Base-by-base conservation (phyloP, 169 alveolate genomes). In the Plasmodium gonderi region DNA sequence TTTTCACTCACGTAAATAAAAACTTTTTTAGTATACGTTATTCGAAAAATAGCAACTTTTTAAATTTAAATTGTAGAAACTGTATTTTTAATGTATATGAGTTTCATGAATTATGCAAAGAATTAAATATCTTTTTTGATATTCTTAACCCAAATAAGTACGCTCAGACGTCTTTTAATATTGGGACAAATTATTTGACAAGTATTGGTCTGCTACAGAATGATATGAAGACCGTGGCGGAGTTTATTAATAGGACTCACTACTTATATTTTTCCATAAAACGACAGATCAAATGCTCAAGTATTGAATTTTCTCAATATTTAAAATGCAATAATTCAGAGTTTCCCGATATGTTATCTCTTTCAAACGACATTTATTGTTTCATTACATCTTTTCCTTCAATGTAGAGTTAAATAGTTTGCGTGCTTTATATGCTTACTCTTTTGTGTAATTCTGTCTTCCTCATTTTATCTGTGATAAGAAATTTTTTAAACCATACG, bases 111-210 rank as follows among this genome's bases (percentile, higher is more conserved):
- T 72, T 83, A 9, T 83, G 92, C 76, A 68, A 69, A 45, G 26
- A 83, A 29, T 31, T 83, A 72, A 68, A 83, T 14, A 83, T 83
- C 33, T 40, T 29, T 51, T 83, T 83, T 83, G 92, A 83, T 76
- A 72, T 83, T 11, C 33, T 83, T 44, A 68, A 31, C 14, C 75
- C 72, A 47, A 31, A n/a, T 44, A 29, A 44, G 20, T 83, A n/a
- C 64, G 7, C 20, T 8, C 92, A 83, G 64, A 83, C 54, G 29
- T 83, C 92, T 31, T 83, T 83, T 74, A 83, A 83, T 49, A 76
- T 83, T 31, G 92, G 92, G 8, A 2, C 92, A 17, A 83, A 69
- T 69, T 68, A 72, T 83, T 83, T 83, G 65, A 83, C 92, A 23
- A 64, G 68, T 60, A 69, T 83, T 26, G 92, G 92, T 29, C 45